phyloP scores from a whole-genome alignment of 2,329 filamentous ascomycete species.

The Venturia pyrina region DNA sequence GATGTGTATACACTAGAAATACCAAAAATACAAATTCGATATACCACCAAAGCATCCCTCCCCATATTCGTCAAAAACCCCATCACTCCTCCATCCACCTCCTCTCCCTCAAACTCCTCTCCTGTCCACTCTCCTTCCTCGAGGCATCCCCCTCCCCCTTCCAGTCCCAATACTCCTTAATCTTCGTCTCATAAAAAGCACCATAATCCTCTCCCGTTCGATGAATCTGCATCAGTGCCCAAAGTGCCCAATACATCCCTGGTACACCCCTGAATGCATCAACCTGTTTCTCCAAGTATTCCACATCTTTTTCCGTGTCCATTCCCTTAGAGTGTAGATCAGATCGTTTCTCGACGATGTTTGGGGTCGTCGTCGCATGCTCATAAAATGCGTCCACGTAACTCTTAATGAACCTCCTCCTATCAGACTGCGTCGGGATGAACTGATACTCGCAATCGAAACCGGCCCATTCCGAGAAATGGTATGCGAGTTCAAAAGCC shows the following conservation, averaged over 20 bases:
- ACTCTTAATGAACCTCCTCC: conserved; percentile 69
- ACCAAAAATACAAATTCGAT: too few relatives aligned
- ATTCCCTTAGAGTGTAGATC: too few relatives aligned
- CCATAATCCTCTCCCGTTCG: conserved; percentile 96
- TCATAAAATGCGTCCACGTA: conserved; percentile 64
- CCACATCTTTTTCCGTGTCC: conserved; percentile 42
- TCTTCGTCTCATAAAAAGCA: conserved; percentile 71
- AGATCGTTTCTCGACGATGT: too few relatives aligned
- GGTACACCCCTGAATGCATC: conserved; percentile 81
- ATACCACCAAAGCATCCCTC: too few relatives aligned
- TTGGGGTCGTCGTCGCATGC: conserved; percentile 19
- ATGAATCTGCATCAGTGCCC: conserved; percentile 93
- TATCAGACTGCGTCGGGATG: conserved; percentile 67
- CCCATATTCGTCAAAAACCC: not conserved
- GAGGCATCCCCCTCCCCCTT: conserved; percentile 57
- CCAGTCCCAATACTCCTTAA: conserved; percentile 92
- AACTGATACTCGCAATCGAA: conserved; percentile 87
- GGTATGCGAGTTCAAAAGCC: conserved; percentile 93
- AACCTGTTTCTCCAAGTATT: conserved; percentile 65
- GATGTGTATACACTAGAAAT: too few relatives aligned
- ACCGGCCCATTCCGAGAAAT: conserved; percentile 96
- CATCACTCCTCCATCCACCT: conserved; percentile 46
- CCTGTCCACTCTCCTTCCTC: conserved; percentile 34
- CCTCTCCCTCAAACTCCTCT: conserved; percentile 64
- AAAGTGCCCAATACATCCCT: conserved; percentile 85